phyloP scores from a whole-genome alignment of 192 early-diverging fungal species.

The Backusella mclennaniae region DNA sequence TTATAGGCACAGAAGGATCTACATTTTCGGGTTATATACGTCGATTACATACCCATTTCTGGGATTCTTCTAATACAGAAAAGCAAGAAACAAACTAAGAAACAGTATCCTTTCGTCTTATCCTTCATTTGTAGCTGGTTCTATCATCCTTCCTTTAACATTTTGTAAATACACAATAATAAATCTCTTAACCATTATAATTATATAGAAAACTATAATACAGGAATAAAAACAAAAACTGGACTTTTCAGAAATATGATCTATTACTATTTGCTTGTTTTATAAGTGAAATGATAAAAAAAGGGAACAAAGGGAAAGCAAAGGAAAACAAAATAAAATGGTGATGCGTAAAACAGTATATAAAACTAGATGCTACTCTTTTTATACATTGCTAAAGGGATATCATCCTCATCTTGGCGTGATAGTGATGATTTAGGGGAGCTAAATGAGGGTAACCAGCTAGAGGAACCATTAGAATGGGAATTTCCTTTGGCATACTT shows the following conservation, averaged over 20 bases:
- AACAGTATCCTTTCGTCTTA: background rate
- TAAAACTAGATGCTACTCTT: slow-evolving; percentile 12
- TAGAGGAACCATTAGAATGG: background rate
- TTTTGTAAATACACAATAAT: background rate
- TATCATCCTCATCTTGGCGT: slow-evolving; percentile 61
- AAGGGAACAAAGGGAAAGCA: no score
- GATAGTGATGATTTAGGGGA: background rate
- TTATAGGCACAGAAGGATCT: slow-evolving; percentile 30
- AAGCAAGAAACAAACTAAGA: background rate
- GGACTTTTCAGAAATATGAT: background rate
- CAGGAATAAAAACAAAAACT: background rate
- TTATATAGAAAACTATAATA: background rate
- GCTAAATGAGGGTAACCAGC: background rate
- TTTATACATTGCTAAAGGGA: slow-evolving; percentile 59
- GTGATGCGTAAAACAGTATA: background rate
- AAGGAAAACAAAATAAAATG: background rate
- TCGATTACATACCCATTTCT: slow-evolving; percentile 31
- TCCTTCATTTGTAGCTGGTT: background rate
- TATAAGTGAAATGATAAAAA: background rate
- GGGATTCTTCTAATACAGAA: slow-evolving; percentile 10
- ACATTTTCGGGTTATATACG: slow-evolving; percentile 35
- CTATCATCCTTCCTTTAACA: background rate
- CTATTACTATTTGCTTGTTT: background rate
- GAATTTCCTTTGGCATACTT: background rate
- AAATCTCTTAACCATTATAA: background rate